A percentile compares a stretch with the other conserved stretches of the same genome.
Conservation (phyloP, 1,284 basidiomycete species). For the Cutaneotrichosporon cavernicola region DNA sequence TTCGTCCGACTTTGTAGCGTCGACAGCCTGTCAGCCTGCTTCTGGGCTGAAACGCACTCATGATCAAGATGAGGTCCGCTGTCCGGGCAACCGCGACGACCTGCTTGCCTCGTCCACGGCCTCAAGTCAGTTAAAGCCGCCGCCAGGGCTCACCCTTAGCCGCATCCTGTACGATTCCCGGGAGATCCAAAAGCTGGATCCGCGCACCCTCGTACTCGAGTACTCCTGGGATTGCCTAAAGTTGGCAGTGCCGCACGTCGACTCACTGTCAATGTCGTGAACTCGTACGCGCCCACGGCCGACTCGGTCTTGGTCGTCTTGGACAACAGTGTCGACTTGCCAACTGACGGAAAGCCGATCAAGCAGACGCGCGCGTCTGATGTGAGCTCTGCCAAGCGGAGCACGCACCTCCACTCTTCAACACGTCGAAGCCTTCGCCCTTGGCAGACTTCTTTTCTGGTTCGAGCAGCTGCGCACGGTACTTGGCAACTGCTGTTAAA, state of each 20-base stretch:
- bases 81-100: conserved; percentile 93
- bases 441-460: conserved; percentile 72
- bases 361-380: conserved; percentile 83
- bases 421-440: conserved; percentile 88
- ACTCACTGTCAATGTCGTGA: conserved; percentile 82
- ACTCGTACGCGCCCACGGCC: conserved; percentile 90
- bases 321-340: conserved; percentile 88
- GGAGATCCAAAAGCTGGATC: conserved; percentile 91
- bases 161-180: conserved; percentile 96
- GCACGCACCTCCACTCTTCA: conserved; percentile 71
- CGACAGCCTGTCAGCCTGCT: conserved; percentile 58
- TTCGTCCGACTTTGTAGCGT: conserved; percentile 93
- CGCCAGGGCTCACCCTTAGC: conserved; percentile 63
- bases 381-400: not conserved
- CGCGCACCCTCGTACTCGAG: conserved; percentile 89
- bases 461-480: conserved; percentile 84
- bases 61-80: conserved; percentile 89
- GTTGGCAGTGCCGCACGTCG: not conserved
- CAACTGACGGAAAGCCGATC: conserved; percentile 92
- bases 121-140: conserved; percentile 44
- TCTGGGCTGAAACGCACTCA: conserved; percentile 66
- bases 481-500: conserved; percentile 64
- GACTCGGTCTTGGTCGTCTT: conserved; percentile 90
- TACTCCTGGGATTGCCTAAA: conserved; percentile 86
- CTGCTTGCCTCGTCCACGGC: conserved; percentile 89